Percentiles rank a stretch among this genome's conserved stretches.
These are phyloP conservation scores for Cyberlindnera mycetangii DNA, from an alignment of 805 yeast species.

Conservation along the genomic window DNA sequence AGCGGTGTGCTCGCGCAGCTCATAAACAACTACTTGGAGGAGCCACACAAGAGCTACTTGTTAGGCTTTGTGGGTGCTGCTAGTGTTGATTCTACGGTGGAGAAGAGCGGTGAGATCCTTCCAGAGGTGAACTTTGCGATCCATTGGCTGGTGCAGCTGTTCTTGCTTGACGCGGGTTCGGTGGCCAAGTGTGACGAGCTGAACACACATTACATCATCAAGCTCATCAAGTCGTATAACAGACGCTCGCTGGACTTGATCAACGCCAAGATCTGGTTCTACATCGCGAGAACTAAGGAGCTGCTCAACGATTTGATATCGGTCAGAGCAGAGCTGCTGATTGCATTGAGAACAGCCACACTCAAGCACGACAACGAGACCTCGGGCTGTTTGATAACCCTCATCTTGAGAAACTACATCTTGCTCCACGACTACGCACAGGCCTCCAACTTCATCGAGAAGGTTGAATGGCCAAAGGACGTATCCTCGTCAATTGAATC, in stretches of 20 bases:
- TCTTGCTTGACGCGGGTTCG: constrained; percentile 61
- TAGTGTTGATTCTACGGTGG: constrained; percentile 29
- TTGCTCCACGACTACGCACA: constrained; percentile 76
- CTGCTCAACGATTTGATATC: constrained; percentile 46
- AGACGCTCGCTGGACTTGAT: constrained; percentile 82
- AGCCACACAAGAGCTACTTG: constrained; percentile 41
- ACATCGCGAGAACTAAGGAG: constrained; percentile 77
- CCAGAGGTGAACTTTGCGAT: constrained; percentile 82
- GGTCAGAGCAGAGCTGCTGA: constrained; percentile 68
- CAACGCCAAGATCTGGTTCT: constrained; percentile 91
- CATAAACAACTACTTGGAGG: constrained; percentile 55
- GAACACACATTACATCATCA: constrained; percentile 48
- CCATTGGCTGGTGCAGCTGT: constrained; percentile 76
- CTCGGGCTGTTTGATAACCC: constrained; percentile 81
- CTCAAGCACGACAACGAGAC: constrained; percentile 92
- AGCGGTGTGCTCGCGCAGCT: constrained; percentile 52
- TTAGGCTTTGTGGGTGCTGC: constrained; percentile 37
- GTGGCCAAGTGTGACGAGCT: constrained; percentile 48
- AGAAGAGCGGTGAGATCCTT: constrained; percentile 38
- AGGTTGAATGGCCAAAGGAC: constrained; percentile 81
- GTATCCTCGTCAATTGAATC: constrained; percentile 88
- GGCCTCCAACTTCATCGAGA: constrained; percentile 86
- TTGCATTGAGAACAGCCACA: constrained; percentile 81
- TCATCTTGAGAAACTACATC: constrained; percentile 77
- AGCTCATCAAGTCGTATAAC: constrained; percentile 56